Base-by-base conservation (phyloP, 305 asterid species). In the Fraxinus paxiana region DNA sequence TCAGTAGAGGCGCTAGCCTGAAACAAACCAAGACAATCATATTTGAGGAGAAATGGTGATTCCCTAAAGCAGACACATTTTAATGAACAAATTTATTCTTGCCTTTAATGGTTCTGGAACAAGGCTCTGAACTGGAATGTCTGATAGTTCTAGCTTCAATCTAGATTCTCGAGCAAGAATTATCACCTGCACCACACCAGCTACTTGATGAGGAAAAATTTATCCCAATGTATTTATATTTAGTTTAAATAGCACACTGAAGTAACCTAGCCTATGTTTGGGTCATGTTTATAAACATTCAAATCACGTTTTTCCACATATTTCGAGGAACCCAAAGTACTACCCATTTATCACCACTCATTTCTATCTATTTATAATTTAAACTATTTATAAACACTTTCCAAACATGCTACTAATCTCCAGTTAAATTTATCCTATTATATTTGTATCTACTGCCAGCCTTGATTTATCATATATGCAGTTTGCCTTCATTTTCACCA, bases 81-180 rank as follows among this genome's bases (percentile, higher is more conserved):
- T 13, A 70, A 70, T 31, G 54, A 61, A 51, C 78, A 69, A 51
- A 51, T 76, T 73, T 37, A 77, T 20, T 51, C 90, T 80, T 79
- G 85, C 98, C 94, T 89, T 94, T 77, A 96, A 79, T 76, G 89
- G 93, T 75, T 91, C 94, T 2, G 99, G 99, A 73, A 96, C 99
- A 77, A 94, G 87, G 86, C 91, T 96, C 89, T 90, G 91, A 63
- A 96, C 86, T 8, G 94, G 95, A 82, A 96, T 91, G 88, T 96
- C 94, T 17, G 98, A 88, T 77, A 92, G 87, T 86, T 96, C 98
- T 83, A 96, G 91, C 88, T 89, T 88, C 85, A 96, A 76, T 79
- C 98, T 97, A 65, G 90, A 87, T 86, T 96, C 99, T 86, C 99
- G 88, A 51, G 99, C 99, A 78, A 96, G 98, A 89, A 96, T 94